Evolutionary conservation across 257 asterid species (phyloP).

Genomic region (Solanum infundibuliforme): DNA sequence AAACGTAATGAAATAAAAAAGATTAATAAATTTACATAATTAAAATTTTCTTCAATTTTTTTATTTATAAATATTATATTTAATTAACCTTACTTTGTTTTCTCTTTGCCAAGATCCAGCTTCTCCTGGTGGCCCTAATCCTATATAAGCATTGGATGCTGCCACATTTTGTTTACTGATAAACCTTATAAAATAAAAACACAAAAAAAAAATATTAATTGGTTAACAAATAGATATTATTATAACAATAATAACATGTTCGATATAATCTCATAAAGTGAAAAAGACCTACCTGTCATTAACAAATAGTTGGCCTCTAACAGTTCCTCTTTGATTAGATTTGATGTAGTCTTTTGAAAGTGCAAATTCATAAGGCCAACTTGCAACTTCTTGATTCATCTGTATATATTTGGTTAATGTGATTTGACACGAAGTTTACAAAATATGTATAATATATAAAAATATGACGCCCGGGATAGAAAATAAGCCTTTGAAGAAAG

Average conservation of each 20-base stretch:
- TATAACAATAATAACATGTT: too few relatives aligned
- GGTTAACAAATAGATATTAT: too few relatives aligned
- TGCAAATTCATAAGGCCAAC: slow-evolving; percentile 64
- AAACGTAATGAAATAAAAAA: background rate
- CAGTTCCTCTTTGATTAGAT: slow-evolving; percentile 37
- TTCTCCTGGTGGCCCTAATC: slow-evolving; percentile 47
- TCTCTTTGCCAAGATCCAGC: slow-evolving; percentile 72
- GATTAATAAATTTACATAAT: background rate
- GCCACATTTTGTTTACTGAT: slow-evolving; percentile 17
- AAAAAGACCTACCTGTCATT: slow-evolving; percentile 24
- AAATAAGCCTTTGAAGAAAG: background rate
- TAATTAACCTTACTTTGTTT: slow-evolving; percentile 27
- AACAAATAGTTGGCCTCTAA: slow-evolving; percentile 42
- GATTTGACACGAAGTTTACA: background rate
- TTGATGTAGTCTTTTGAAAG: slow-evolving; percentile 32
- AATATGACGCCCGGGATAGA: background rate
- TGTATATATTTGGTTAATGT: background rate
- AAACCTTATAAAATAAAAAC: slow-evolving; percentile 14
- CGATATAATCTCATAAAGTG: fast-evolving
- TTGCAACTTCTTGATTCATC: slow-evolving; percentile 40
- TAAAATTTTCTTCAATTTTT: too few relatives aligned
- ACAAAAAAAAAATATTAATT: too few relatives aligned
- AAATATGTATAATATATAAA: background rate
- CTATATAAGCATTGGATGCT: slow-evolving; percentile 43
- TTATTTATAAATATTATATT: background rate